Base-by-base conservation (phyloP, 2,329 filamentous ascomycete genomes). In the Neonectria punicea region DNA sequence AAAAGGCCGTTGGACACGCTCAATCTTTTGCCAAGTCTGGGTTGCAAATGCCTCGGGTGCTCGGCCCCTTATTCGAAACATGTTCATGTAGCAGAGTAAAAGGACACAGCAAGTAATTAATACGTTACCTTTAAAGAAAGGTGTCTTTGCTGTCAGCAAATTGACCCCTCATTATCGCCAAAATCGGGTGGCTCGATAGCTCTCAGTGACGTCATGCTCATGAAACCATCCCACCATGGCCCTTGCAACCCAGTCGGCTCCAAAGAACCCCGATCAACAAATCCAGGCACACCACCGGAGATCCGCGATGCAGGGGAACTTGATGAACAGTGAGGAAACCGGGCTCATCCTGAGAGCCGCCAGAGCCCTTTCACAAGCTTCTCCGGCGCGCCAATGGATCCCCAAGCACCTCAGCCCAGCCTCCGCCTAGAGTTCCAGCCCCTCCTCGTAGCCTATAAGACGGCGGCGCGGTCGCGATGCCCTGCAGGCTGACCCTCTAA, bases 121-220 rank as follows among this genome's bases (percentile, higher is more conserved):
- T 20, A n/a, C n/a, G 9, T 20, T 18, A 43, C 8, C 36, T 53
- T 30, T 20, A 8, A 13, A 22, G 25, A 43, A 13, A 34, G 41
- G 30, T 43, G 30, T 51, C 56, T 32, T 51, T 10, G 18, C n/a
- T 18, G 9, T 43, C 39, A 43, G 16, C n/a, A 43, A 10, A 43
- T 43, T 43, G 16, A 43, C 39, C 39, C 39, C 49, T 49, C 57
- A 49, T 56, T 30, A 34, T 51, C 14, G 51, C 44, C 28, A 13
- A 32, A 49, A 46, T 14, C 11, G n/a, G 22, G 44, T 44, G 30
- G 57, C 30, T 59, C 36, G 16, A 25, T n/a, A 28, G 50, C 51
- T 25, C 8, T 13, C 32, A 20, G 61, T 64, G 61, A 64, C 61
- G 61, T 64, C 61, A 64, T 63, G 43, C 43, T 43, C 36, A 13